Evolutionary conservation across 2,329 filamentous ascomycete species (phyloP).

Genomic region (Cordyceps cateniannulata): DNA sequence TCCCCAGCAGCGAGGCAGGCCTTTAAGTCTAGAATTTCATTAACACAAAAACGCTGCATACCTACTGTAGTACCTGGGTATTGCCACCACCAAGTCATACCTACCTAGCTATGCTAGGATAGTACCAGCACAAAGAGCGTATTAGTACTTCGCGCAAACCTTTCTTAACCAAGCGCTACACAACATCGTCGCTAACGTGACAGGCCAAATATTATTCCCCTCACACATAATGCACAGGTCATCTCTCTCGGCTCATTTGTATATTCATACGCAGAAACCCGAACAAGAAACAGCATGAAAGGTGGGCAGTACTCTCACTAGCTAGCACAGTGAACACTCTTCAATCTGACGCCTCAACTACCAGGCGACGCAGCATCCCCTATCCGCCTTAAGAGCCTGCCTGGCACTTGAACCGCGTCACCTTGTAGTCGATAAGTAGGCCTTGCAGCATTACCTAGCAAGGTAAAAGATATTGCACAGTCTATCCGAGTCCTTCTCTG

Average conservation of each 20-base stretch:
- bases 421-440: neutral
- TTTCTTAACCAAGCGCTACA: too few relatives aligned
- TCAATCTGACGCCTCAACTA: neutral
- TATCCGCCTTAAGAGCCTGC: neutral
- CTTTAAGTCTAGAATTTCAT: too few relatives aligned
- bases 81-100: too few relatives aligned
- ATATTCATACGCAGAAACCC: neutral
- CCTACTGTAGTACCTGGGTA: too few relatives aligned
- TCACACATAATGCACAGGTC: neutral
- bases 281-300: neutral
- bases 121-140: too few relatives aligned
- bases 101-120: too few relatives aligned
- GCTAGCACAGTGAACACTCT: neutral
- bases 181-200: too few relatives aligned
- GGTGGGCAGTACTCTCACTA: neutral
- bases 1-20: too few relatives aligned
- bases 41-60: too few relatives aligned
- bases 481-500: neutral
- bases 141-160: too few relatives aligned
- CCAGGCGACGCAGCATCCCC: neutral
- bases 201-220: too few relatives aligned
- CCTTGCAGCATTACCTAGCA: neutral
- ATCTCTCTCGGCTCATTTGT: neutral
- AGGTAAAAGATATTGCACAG: constrained; percentile 1
- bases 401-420: neutral